phyloP scores from a whole-genome alignment of 1,139 yeast genomes.

The Debaryomyces psychrophilus region DNA sequence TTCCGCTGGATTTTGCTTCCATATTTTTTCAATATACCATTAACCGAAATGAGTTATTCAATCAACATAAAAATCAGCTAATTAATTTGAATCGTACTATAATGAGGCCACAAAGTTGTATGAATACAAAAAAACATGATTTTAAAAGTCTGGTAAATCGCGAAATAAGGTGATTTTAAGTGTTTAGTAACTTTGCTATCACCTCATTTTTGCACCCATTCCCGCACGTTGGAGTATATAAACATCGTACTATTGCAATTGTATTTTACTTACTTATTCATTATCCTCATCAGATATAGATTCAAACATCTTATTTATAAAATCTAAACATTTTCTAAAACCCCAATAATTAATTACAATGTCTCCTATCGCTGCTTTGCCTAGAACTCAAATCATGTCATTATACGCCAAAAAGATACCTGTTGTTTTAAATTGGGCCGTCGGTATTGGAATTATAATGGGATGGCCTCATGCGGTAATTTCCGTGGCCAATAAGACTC shows the following conservation, averaged over 20 bases:
- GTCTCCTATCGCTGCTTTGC: conserved; percentile 1
- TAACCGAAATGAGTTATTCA: not conserved
- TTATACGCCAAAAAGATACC: conserved; percentile 39
- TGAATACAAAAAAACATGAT: not conserved
- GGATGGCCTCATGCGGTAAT: conserved; percentile 43
- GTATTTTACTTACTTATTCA: not conserved
- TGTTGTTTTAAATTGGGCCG: conserved; percentile 34
- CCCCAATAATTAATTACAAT: not conserved
- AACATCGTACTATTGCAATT: not conserved
- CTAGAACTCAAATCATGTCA: conserved; percentile 24
- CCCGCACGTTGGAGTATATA: not conserved
- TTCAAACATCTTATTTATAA: not conserved
- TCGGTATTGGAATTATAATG: conserved; percentile 34
- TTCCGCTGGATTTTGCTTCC: no score
- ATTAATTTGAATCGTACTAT: not conserved
- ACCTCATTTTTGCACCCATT: conserved; percentile 8
- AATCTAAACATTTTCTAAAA: not conserved
- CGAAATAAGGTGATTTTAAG: conserved; percentile 4
- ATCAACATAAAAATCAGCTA: not conserved
- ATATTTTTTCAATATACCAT: not conserved
- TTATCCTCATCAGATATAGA: not conserved
- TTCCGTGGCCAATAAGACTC: conserved; percentile 25
- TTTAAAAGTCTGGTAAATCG: not conserved
- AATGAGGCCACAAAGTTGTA: not conserved
- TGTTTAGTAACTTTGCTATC: not conserved